Evolutionary conservation across 306 rosid genomes (phyloP), one percentile per base, ranked within the genome.

Genomic region (Ormosia emarginata): DNA sequence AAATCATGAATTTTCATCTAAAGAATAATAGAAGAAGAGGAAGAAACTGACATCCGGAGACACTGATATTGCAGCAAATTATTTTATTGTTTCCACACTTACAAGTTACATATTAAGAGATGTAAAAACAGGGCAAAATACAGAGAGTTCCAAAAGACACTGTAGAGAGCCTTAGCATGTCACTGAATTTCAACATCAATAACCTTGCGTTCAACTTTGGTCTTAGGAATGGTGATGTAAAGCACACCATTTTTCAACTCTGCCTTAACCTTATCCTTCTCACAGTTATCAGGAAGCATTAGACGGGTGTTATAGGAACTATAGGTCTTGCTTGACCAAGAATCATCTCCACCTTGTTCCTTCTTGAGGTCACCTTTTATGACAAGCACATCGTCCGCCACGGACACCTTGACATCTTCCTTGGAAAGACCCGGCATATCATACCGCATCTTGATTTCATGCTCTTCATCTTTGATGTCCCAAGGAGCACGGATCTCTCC

Each of bases 361-460:
- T 39, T 56, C 75, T 81, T 86, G 2, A 77, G 84, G 9, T 71
- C 84, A 53, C 92, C 95, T 80, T 73, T 86, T 13, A 94, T 86
- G 10, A 90, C 88, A 61, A 94, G 92, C 13, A 91, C 80, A 47
- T 89, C 83, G 33, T 90, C 93, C 61, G 91, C 97, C 4, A 94
- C 79, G 2, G 88, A 86, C 3, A 94, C 92, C 71, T 90, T 92
- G 29, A 92, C 95, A 65, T 92, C 90, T 32, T 91, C 94, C 74
- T 91, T 94, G 8, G 92, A 86, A 1, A 94, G 88, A 24, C 98
- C 98, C 0, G 97, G 98, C 97, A 94, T 91, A 91, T 94, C 97
- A 29, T 92, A 89, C 67, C 97, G 75, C 91, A 92, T 81, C 72
- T 53, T 90, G 74, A 94, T 87, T 75, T 91, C 92, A 2, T 91